Evolutionary conservation across 495 filamentous ascomycete genomes (phyloP).

Genomic region (Tuber calosporum): DNA sequence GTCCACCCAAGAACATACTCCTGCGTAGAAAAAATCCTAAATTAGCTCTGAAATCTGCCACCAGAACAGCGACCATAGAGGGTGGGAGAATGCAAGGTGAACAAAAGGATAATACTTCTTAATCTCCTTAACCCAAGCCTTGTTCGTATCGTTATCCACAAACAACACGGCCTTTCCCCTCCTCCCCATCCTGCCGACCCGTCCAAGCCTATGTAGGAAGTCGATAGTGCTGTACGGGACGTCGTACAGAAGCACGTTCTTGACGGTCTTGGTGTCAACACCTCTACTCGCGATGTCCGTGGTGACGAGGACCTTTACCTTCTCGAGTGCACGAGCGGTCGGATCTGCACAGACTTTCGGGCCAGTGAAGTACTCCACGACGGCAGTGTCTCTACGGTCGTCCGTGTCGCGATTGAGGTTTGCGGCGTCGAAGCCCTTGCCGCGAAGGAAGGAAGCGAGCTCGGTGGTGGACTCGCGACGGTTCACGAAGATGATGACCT

Average conservation of each 20-base stretch:
- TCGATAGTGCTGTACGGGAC: conserved; percentile 94
- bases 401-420: conserved; percentile 74
- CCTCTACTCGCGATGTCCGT: conserved; percentile 89
- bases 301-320: conserved; percentile 84
- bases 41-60: conserved; percentile 8
- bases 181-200: conserved; percentile 86
- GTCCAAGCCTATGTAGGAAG: conserved; percentile 89
- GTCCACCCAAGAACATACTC: conserved; percentile 21
- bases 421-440: conserved; percentile 80
- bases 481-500: conserved; percentile 94
- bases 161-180: conserved; percentile 83
- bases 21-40: not conserved
- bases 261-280: conserved; percentile 87
- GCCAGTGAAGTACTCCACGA: conserved; percentile 66
- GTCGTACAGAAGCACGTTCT: conserved; percentile 86
- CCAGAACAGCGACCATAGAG: not conserved
- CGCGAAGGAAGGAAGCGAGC: conserved; percentile 67
- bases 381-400: conserved; percentile 63
- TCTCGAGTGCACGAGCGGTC: conserved; percentile 43
- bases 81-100: not conserved
- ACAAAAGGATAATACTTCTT: conserved; percentile 22
- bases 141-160: conserved; percentile 79
- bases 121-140: conserved; percentile 74
- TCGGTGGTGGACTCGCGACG: conserved; percentile 81
- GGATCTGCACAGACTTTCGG: conserved; percentile 29